Percentiles rank a stretch among this genome's conserved stretches.
phyloP scores from a whole-genome alignment of 371 early-diverging fungal species.

The Thermomucor indicae-seudaticae region DNA sequence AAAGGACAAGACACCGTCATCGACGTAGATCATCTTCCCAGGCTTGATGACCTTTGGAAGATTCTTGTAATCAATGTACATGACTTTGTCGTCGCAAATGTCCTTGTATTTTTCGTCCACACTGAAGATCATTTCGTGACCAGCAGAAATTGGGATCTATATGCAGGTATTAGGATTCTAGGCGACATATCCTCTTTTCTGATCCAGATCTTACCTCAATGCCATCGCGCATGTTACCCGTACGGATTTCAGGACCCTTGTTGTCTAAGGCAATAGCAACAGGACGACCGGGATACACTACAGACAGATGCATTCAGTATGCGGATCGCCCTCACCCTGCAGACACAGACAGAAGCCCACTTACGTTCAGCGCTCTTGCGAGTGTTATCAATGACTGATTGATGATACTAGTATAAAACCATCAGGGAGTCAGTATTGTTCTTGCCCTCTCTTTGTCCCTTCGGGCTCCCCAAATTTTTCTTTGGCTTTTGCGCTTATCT shows the following conservation, averaged over 20 bases:
- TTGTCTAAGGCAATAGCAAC: slow-evolving; percentile 86
- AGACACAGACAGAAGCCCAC: not conserved
- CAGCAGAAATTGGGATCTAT: slow-evolving; percentile 58
- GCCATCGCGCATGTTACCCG: slow-evolving; percentile 67
- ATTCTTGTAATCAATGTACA: slow-evolving; percentile 89
- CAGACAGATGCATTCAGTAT: not conserved
- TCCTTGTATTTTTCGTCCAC: slow-evolving; percentile 67
- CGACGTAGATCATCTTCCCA: slow-evolving; percentile 84
- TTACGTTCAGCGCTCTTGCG: slow-evolving; percentile 57
- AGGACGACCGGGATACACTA: slow-evolving; percentile 52
- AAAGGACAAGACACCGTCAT: slow-evolving; percentile 84
- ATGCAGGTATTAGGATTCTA: not conserved
- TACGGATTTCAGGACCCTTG: slow-evolving; percentile 86
- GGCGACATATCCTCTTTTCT: not conserved
- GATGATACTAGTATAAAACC: slow-evolving; percentile 61
- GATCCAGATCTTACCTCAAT: slow-evolving; percentile 33
- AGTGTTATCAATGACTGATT: slow-evolving; percentile 74
- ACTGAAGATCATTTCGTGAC: slow-evolving; percentile 84
- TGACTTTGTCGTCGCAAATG: slow-evolving; percentile 63
- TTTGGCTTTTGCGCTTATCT: no score
- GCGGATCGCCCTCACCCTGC: not conserved
- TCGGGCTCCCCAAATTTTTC: not conserved
- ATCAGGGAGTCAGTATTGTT: not conserved
- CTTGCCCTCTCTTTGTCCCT: not conserved
- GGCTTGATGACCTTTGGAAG: slow-evolving; percentile 75